A percentile compares a stretch with the other conserved stretches of the same genome.
Conservation (phyloP, 75 land plant species). For the Adiantum capillusveneris region DNA sequence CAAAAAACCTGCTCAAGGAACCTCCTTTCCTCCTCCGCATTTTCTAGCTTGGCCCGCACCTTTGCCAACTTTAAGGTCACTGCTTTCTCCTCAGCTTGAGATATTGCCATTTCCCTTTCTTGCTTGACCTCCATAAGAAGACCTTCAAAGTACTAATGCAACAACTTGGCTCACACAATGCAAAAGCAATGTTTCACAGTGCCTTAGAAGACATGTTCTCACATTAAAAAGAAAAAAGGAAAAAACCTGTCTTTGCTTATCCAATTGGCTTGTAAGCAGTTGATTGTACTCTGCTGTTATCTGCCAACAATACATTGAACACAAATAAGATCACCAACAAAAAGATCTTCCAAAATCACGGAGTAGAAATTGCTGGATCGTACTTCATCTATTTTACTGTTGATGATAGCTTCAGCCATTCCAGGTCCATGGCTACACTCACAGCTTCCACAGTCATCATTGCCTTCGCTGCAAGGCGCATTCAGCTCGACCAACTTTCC, state of each 20-base stretch:
- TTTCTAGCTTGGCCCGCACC: slow-evolving; percentile 62
- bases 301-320: slow-evolving; percentile 31
- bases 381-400: slow-evolving; percentile 83
- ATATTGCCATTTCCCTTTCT: slow-evolving; percentile 52
- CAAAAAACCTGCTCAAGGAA: slow-evolving; percentile 60
- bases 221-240: slow-evolving; percentile 2
- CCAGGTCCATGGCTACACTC: slow-evolving; percentile 46
- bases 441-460: slow-evolving; percentile 59
- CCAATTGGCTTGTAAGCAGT: slow-evolving; percentile 72
- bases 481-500: slow-evolving; percentile 88
- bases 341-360: too few relatives aligned
- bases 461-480: slow-evolving; percentile 53
- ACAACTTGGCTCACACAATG: too few relatives aligned
- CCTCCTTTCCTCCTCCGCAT: slow-evolving; percentile 48
- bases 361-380: slow-evolving; percentile 12
- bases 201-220: neutral
- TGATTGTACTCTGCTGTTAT: slow-evolving; percentile 74
- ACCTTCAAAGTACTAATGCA: slow-evolving; percentile 77
- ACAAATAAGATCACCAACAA: too few relatives aligned
- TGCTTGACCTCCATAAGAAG: slow-evolving; percentile 49
- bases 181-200: neutral
- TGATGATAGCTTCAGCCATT: slow-evolving; percentile 45
- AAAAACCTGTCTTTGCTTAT: slow-evolving; percentile 89
- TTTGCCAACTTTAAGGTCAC: slow-evolving; percentile 50
- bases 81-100: slow-evolving; percentile 66